Evolutionary conservation across 2,329 filamentous ascomycete genomes (phyloP), one percentile per base, ranked within the genome.

Genomic region (Curvularia eragrostidis): DNA sequence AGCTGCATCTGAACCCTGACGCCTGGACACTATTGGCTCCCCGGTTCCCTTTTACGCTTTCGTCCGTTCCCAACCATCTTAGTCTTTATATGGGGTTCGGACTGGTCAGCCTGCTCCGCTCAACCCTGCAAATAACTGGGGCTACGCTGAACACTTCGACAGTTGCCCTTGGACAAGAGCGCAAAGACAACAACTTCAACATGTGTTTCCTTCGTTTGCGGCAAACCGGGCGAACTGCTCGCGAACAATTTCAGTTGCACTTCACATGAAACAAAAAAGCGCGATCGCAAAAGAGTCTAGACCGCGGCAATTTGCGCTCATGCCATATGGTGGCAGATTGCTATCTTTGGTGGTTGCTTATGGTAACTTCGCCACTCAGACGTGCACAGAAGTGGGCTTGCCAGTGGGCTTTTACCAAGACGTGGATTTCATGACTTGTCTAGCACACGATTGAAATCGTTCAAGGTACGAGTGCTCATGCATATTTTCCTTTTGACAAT

Each of bases 221-320:
- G 18, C n/a, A 7, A 8, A 19, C 18, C 18, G 10, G 9, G 26
- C 26, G 13, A 32, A 32, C 28, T 47, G 43, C 43, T 32, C 18
- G 8, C 8, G 24, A 23, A 34, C 26, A 32, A 13, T 13, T 18
- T 9, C 26, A 34, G n/a, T 24, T 26, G 21, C 26, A 47, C 21
- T 43, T 43, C 41, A 43, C 41, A 43, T 47, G 43, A 30, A 30
- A 47, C 26, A 13, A n/a, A n/a, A n/a, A n/a, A n/a, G n/a, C n/a
- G n/a, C 28, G 43, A 19, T 15, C 36, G 21, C 12, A 18, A n/a
- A 24, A 49, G 7, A 49, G 15, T 39, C 47, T 39, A 26, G 32
- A 49, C 21, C 47, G 6, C 21, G 47, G 19, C 34, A 19, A 49
- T 34, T 21, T 47, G 47, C 47, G 32, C 47, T 36, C 23, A 38